phyloP scores from a whole-genome alignment of 306 rosid species.

The Prunus salicina region DNA sequence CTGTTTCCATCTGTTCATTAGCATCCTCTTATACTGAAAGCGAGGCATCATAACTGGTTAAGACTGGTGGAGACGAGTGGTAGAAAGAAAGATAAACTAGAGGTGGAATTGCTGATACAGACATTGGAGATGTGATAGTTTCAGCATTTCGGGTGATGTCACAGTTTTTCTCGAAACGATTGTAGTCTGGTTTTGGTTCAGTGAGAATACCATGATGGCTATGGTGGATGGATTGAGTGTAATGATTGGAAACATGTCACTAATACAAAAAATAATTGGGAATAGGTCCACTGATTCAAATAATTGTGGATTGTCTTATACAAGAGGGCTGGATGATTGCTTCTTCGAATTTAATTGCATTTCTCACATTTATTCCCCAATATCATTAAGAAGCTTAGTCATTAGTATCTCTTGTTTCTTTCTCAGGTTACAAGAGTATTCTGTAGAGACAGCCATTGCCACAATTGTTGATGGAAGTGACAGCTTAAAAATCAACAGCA shows the following conservation, averaged over 20 bases:
- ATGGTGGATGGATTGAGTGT: background rate
- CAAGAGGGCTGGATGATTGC: constrained; percentile 20
- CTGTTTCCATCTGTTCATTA: background rate
- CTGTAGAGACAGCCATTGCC: constrained; percentile 61
- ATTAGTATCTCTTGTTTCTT: constrained; percentile 7
- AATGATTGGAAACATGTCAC: constrained; percentile 12
- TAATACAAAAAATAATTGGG: constrained; percentile 14
- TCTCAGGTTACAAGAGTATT: constrained; percentile 55
- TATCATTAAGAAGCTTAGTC: background rate
- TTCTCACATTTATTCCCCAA: background rate
- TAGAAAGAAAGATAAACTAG: background rate
- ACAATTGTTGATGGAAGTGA: constrained; percentile 52
- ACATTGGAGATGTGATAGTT: background rate
- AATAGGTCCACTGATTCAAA: constrained; percentile 13
- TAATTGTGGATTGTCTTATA: background rate
- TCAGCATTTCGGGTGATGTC: background rate
- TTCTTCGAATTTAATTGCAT: background rate
- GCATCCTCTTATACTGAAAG: background rate
- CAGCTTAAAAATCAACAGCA: constrained; percentile 46
- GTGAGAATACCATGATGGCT: background rate
- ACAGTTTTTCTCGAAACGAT: background rate
- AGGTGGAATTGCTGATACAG: background rate
- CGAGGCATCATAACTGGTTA: background rate
- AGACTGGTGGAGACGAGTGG: background rate
- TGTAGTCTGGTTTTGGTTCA: background rate